Evolutionary conservation across 2,329 filamentous ascomycete species (phyloP).

Genomic region (Myrmaecium sp.): DNA sequence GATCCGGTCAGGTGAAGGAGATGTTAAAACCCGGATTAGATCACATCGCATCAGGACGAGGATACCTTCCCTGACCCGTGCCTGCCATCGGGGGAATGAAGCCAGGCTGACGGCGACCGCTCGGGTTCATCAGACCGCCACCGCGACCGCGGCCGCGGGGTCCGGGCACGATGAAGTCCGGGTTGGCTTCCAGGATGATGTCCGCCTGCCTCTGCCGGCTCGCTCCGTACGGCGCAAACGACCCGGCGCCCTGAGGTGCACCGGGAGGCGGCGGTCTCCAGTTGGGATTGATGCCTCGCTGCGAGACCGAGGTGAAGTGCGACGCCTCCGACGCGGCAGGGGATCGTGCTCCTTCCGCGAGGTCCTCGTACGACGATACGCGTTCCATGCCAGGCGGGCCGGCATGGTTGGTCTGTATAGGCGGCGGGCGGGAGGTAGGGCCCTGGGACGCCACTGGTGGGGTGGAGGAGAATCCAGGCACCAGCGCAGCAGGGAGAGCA

Average conservation of each 20-base stretch:
- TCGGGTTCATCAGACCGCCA: constrained; percentile 8
- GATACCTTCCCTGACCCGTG: constrained; percentile 3
- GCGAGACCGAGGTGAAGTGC: constrained; percentile 79
- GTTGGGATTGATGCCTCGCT: constrained; percentile 72
- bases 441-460: constrained; percentile 4
- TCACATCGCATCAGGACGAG: constrained; percentile 4
- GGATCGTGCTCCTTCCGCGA: constrained; percentile 47
- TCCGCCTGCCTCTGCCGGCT: constrained; percentile 41
- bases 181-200: constrained; percentile 60
- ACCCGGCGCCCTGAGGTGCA: constrained; percentile 26
- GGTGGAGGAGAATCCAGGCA: constrained; percentile 14
- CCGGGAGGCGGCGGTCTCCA: constrained; percentile 44
- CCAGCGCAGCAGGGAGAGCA: constrained; percentile 15
- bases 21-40: background rate
- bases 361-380: constrained; percentile 43
- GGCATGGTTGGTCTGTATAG: constrained; percentile 1
- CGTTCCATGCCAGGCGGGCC: constrained; percentile 19
- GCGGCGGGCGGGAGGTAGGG: constrained; percentile 6
- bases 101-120: constrained; percentile 12
- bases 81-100: constrained; percentile 5
- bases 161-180: constrained; percentile 63
- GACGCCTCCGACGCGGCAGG: constrained; percentile 64
- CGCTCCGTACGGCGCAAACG: constrained; percentile 4
- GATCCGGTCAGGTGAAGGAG: too few species aligned
- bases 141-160: constrained; percentile 16